Base-by-base conservation (phyloP, 352 stramenopile genomes). In the Elongisporangium anandrum region DNA sequence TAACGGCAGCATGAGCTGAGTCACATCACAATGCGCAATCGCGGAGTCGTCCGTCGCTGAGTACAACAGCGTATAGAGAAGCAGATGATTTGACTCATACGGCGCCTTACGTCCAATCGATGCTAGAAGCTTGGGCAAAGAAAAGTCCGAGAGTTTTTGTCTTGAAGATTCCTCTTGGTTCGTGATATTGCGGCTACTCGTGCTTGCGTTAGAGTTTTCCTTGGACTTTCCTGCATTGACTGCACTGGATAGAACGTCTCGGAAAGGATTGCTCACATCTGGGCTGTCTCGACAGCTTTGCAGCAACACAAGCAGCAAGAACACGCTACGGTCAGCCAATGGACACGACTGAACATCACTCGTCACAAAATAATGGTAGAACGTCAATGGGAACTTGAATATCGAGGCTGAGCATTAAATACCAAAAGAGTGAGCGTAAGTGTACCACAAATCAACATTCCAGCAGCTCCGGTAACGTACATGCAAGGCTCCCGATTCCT, bases 11-110 rank as follows among this genome's bases (percentile, higher is more conserved):
- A 90, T 60, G 29, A 92, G 53, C 24, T 70, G 59, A 17, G 76
- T 72, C 21, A 85, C 73, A 22, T 87, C 75, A 13, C 53, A 72
- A 21, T 79, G 64, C 41, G 63, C 61, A 15, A 89, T 65, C 1
- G 79, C 70, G 13, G 73, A 68, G 16, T 78, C 77, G 68, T 77
- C 77, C 19, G 72, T 50, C 49, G 88, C 88, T 10, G 77, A 77
- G 64, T 88, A 89, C 51, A 92, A 41, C 2, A 91, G 54, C 26
- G 83, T 85, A 65, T 94, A 94, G 21, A 94, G 52, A 57, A 94
- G 68, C 47, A 90, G 59, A 60, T 88, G 79, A 16, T 76, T 86
- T 2, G 77, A 66, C 57, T 94, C 85, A 59, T 81, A 90, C 17
- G 77, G 68, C 15, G 75, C 76, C 10, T 80, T 81, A 39, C 68